These are phyloP conservation scores for Schizophyllum amplum DNA, from an alignment of 1,284 basidiomycete species.

Conservation along the genomic window DNA sequence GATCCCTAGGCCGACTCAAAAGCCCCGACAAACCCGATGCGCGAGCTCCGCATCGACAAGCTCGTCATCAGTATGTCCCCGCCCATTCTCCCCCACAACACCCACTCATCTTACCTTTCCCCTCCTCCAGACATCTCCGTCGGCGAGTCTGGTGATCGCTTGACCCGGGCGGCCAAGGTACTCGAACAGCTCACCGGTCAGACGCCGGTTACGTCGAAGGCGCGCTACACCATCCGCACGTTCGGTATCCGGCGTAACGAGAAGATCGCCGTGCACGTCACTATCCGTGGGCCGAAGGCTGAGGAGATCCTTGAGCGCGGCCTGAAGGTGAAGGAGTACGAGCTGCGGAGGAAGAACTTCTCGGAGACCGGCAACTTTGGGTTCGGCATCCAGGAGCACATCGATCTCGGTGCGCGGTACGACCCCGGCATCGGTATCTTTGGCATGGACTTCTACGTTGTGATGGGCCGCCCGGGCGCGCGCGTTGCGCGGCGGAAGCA, in stretches of 20 bases:
- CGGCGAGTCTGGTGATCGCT: slow-evolving; percentile 98
- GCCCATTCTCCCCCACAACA: slow-evolving; percentile 1
- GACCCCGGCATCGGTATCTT: slow-evolving; percentile 97
- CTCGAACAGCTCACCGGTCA: slow-evolving; percentile 99
- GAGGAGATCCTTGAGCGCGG: slow-evolving; percentile 99
- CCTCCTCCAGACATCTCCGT: slow-evolving; percentile 86
- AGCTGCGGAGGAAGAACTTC: slow-evolving; percentile 90
- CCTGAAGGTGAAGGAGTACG: slow-evolving; percentile 99
- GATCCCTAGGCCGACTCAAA: slow-evolving; percentile 76
- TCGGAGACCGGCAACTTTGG: slow-evolving; percentile 98
- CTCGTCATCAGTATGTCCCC: slow-evolving; percentile 91
- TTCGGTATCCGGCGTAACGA: slow-evolving; percentile 99
- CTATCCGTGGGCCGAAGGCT: slow-evolving; percentile 98
- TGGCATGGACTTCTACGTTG: slow-evolving; percentile 97
- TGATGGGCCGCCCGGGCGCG: slow-evolving; percentile 94
- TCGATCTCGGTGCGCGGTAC: slow-evolving; percentile 97
- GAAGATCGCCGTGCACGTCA: slow-evolving; percentile 99
- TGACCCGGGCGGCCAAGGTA: slow-evolving; percentile 99
- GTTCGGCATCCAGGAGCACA: slow-evolving; percentile 98
- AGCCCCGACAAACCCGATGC: slow-evolving; percentile 88
- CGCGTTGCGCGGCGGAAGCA: slow-evolving; percentile 92
- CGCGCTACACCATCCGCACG: slow-evolving; percentile 98
- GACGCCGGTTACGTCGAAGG: slow-evolving; percentile 99
- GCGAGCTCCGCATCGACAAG: slow-evolving; percentile 97
- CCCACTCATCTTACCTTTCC: slow-evolving; percentile 1